Base-by-base conservation (phyloP, 73 alveolate genomes). In the Tetrahymena thermophila region DNA sequence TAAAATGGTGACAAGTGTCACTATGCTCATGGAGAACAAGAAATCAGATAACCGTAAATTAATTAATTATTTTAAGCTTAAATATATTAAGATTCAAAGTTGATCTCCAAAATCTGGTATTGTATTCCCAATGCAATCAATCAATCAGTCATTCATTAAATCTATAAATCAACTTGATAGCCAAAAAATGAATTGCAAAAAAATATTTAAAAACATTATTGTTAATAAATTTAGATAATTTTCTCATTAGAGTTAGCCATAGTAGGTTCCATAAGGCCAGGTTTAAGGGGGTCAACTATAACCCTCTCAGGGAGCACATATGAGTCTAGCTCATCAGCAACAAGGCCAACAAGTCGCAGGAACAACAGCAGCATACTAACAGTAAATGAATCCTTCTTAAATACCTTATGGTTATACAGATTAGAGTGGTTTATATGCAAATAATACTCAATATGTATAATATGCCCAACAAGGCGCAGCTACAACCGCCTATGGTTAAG, bases 401-500 rank as follows among this genome's bases (percentile, higher is more conserved):
- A 71, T 71, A 42, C 37, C 35, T n/a, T 71, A 71, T 25, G 89
- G 89, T 17, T 71, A 25, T 31, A n/a, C 89, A n/a, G 89, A 71
- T 71, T 71, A 71, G 37, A 71, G 89, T 71, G 89, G 89, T 10
- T 71, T 71, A 71, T 71, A 71, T 71, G 89, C 89, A 71, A 71
- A 71, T 71, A 71, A 71, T 71, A 28, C 89, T 71, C 37, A 71
- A 71, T 71, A 71, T 31, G 89, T 71, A 28, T 31, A n/a, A 71
- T 71, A 71, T 71, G 89, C 89, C 37, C 89, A 71, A 71, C 37
- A 71, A 31, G 37, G 89, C 89, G 37, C 89, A 71, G 89, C 89
- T 71, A 71, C 89, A 28, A 71, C 89, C 89, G 89, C 89, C 37
- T 71, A 71, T n/a, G 89, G 89, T 71, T 71, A 71, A 71, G 89